Evolutionary conservation across 192 early-diverging fungal species (phyloP).

Genomic region (Endogone sp.): DNA sequence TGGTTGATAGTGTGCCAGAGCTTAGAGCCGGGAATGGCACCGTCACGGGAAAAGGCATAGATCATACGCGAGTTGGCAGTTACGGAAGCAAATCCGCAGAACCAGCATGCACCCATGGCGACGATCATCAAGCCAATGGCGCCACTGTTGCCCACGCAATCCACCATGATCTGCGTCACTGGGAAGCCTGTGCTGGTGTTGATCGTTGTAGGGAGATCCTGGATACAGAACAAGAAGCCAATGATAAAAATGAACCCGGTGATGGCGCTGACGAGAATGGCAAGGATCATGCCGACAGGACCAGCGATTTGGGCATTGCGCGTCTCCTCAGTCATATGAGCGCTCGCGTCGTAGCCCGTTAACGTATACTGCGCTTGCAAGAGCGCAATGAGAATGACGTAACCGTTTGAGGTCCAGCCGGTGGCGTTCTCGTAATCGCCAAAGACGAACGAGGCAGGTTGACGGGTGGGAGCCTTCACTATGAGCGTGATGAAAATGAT

Average conservation of each 20-base stretch:
- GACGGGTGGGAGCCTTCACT: conserved; percentile 39
- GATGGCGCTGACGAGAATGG: conserved; percentile 18
- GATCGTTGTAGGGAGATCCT: conserved; percentile 35
- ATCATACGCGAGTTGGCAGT: conserved; percentile 52
- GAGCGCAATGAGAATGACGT: conserved; percentile 30
- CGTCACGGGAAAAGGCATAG: conserved; percentile 49
- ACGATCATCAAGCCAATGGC: conserved; percentile 39
- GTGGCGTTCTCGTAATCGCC: conserved; percentile 40
- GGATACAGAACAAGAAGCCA: conserved; percentile 41
- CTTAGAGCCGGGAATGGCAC: conserved; percentile 41
- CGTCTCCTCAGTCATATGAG: conserved; percentile 49
- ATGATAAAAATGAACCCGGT: conserved; percentile 48
- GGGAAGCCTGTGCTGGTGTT: conserved; percentile 25
- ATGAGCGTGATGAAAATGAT: conserved; percentile 39
- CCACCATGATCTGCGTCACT: conserved; percentile 43
- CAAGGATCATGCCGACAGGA: conserved; percentile 24
- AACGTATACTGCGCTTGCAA: conserved; percentile 46
- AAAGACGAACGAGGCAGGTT: conserved; percentile 44
- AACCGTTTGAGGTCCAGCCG: conserved; percentile 21
- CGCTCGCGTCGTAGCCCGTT: conserved; percentile 45
- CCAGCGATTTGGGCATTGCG: conserved; percentile 30
- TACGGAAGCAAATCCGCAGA: conserved; percentile 43
- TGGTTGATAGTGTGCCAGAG: conserved; percentile 37
- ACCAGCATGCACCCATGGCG: conserved; percentile 38
- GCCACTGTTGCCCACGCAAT: conserved; percentile 36